phyloP scores from a whole-genome alignment of 768 basidiomycete species.

The Lyophyllum shimeji region DNA sequence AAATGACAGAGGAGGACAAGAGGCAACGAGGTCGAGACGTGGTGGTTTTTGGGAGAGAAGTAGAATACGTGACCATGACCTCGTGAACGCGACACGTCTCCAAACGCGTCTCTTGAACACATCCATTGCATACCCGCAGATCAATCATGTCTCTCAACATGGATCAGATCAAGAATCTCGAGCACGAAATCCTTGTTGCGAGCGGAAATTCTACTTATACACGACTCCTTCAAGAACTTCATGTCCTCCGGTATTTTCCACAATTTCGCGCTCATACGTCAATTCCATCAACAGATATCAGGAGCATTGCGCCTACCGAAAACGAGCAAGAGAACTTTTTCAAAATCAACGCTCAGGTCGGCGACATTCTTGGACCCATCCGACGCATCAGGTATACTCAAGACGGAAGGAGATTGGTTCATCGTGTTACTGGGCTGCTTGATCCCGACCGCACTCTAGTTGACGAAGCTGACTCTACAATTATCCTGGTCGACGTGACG shows the following conservation, averaged over 20 bases:
- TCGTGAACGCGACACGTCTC: too few species aligned
- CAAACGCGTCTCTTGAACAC: too few species aligned
- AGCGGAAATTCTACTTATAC: neutral
- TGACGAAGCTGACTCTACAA: neutral
- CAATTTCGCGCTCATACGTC: neutral
- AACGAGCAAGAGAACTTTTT: too few species aligned
- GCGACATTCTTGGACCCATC: too few species aligned
- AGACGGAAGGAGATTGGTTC: too few species aligned
- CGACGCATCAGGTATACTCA: too few species aligned
- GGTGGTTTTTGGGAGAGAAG: too few species aligned
- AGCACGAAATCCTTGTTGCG: conserved; percentile 13
- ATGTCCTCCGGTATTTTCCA: neutral
- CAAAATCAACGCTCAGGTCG: too few species aligned
- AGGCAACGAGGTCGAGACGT: too few species aligned
- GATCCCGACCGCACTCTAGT: neutral
- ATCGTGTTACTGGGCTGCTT: too few species aligned
- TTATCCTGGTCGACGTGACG: neutral
- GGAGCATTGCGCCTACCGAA: neutral
- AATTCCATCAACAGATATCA: neutral
- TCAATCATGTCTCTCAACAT: conserved; percentile 7
- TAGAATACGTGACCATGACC: too few species aligned
- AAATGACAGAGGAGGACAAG: too few species aligned
- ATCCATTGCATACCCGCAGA: neutral
- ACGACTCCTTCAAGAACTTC: neutral
- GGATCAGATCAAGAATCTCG: conserved; percentile 6